These are phyloP conservation scores for Pseudonitzschia delicatissima DNA, from an alignment of 108 stramenopile genomes.

Conservation along the genomic window DNA sequence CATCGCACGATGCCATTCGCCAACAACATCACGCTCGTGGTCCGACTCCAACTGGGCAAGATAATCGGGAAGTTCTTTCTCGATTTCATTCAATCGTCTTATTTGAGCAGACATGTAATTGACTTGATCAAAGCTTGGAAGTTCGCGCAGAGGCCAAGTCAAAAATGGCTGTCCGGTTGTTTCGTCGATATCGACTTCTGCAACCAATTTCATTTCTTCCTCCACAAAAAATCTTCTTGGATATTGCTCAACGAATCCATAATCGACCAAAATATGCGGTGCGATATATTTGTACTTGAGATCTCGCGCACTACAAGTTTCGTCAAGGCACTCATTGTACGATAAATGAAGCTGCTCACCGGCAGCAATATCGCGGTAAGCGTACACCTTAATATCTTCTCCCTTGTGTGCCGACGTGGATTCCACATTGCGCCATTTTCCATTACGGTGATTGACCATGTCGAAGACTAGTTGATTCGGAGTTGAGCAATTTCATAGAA, in stretches of 20 bases:
- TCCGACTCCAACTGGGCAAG: neutral
- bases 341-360: conserved; percentile 17
- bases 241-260: conserved; percentile 78
- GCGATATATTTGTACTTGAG: conserved; percentile 45
- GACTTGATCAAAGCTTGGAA: conserved; percentile 1
- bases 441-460: conserved; percentile 65
- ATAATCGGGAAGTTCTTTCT: neutral
- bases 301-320: neutral
- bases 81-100: neutral
- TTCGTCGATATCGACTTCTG: conserved; percentile 7
- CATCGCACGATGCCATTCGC: neutral
- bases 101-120: conserved; percentile 6
- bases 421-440: conserved; percentile 34
- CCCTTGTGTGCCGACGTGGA: conserved; percentile 18
- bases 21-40: conserved; percentile 9
- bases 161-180: neutral
- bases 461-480: conserved; percentile 22
- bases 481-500: neutral
- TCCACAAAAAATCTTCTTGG: conserved; percentile 26
- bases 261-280: conserved; percentile 61
- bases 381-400: conserved; percentile 37
- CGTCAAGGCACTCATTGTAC: conserved; percentile 5
- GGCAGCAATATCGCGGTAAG: neutral
- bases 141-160: neutral
- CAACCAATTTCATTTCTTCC: neutral